Evolutionary conservation across 2,329 filamentous ascomycete genomes (phyloP), one percentile per base, ranked within the genome.

Genomic region (Fusarium domesticum): DNA sequence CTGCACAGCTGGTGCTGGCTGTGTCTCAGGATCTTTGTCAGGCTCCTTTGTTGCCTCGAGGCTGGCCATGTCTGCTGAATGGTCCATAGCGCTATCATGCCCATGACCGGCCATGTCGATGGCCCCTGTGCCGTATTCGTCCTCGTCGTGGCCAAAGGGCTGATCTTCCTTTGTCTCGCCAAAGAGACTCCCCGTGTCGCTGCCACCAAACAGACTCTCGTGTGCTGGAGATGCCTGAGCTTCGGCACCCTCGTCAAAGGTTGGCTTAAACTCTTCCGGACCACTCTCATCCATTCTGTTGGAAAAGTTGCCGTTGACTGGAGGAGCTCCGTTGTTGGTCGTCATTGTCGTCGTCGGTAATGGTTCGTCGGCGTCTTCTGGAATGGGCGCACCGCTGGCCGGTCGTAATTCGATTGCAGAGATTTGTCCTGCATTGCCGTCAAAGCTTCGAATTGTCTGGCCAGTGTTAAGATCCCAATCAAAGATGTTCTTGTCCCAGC

Each of bases 381-480:
- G 89, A 2, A 97, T 79, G 1, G 87, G 83, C 0, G 88, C 69
- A 23, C 81, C 85, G 18, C 83, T 89, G 41, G 85, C 75, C 2
- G 93, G 92, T 3, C 93, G 80, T 45, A 89, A 78, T 66, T 97
- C 91, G 32, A 98, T 83, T 2, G 89, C 83, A 2, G 89, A 93
- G 47, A 97, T 90, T 63, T 98, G 93, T 6, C 87, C 77, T 12
- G 84, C 87, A 41, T 78, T 88, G 2, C 86, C 85, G 36, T 85
- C 83, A 60, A 93, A 98, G 5, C 78, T 77, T 10, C 91, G 80
- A 53, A 83, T 84, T 6, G 86, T 76, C 57, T 86, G 77, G 0
- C 93, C 93, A 1, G 82, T 93, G 59, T 97, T 89, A 18, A 98
- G 68, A 64, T 97, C 93, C 93, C 93, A 98, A 63, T 97, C 91